phyloP scores from a whole-genome alignment of 1,284 basidiomycete species.

The Puccinia brachypodii region DNA sequence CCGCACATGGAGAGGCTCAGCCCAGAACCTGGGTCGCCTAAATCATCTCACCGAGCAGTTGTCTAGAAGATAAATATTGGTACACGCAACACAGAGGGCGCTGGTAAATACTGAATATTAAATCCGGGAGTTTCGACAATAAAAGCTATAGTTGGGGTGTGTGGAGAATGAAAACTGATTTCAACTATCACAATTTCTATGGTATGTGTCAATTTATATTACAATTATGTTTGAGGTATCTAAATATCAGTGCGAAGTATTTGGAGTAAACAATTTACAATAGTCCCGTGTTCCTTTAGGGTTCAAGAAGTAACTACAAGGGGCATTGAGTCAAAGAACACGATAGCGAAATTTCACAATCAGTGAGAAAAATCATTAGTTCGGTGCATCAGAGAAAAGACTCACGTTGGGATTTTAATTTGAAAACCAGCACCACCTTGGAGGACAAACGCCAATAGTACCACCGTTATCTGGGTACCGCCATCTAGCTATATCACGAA shows the following conservation, averaged over 20 bases:
- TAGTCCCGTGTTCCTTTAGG: constrained; percentile 30
- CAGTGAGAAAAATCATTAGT: background rate
- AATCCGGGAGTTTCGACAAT: too few relatives aligned
- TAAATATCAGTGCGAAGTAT: background rate
- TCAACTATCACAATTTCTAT: too few relatives aligned
- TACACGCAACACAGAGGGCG: too few relatives aligned
- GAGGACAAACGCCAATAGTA: constrained; percentile 9
- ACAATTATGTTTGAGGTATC: background rate
- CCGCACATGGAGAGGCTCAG: too few relatives aligned
- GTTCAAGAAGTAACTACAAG: constrained; percentile 32
- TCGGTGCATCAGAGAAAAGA: background rate
- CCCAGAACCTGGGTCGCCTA: too few relatives aligned
- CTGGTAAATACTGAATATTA: too few relatives aligned
- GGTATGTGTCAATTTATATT: background rate
- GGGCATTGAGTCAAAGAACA: background rate
- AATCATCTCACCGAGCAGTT: too few relatives aligned
- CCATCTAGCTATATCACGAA: constrained; percentile 23
- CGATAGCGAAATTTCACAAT: background rate
- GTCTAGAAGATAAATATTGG: too few relatives aligned
- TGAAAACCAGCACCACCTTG: constrained; percentile 30
- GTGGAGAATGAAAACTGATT: too few relatives aligned
- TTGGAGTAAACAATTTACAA: constrained; percentile 21
- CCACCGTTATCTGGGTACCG: constrained; percentile 29
- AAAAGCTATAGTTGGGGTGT: too few relatives aligned
- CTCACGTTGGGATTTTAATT: constrained; percentile 35